Conservation (phyloP, 2,329 filamentous ascomycete species). For the Nothophaeocryptopus gaeumannii region DNA sequence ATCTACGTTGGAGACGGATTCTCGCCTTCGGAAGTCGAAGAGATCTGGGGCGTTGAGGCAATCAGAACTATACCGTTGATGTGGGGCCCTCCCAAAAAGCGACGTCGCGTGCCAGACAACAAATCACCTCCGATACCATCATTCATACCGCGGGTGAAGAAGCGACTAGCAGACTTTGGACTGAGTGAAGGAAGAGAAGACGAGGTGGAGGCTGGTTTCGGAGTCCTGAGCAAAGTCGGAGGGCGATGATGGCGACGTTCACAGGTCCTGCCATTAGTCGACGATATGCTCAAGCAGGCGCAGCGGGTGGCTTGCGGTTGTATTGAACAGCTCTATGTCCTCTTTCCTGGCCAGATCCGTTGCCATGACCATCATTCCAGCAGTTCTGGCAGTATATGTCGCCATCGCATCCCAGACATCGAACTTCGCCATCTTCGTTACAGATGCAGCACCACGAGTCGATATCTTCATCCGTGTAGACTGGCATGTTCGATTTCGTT, state of each 20-base stretch:
- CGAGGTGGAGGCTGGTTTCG: too few relatives aligned
- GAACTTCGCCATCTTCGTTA: constrained; percentile 70
- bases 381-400: constrained; percentile 74
- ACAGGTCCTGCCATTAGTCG: too few relatives aligned
- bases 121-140: too few relatives aligned
- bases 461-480: constrained; percentile 65
- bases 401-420: constrained; percentile 67
- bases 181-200: too few relatives aligned
- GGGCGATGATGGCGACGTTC: too few relatives aligned
- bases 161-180: too few relatives aligned
- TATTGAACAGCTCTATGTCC: constrained; percentile 61
- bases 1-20: constrained; percentile 29
- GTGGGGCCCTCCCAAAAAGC: too few relatives aligned
- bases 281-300: constrained; percentile 2
- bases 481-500: constrained; percentile 36
- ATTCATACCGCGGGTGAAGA: too few relatives aligned
- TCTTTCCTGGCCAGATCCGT: constrained; percentile 67
- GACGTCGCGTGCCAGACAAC: too few relatives aligned
- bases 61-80: not conserved
- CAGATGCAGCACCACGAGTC: constrained; percentile 81
- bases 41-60: constrained; percentile 15
- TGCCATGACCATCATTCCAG: constrained; percentile 77
- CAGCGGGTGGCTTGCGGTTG: constrained; percentile 14
- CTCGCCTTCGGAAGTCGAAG: constrained; percentile 20
- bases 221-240: too few relatives aligned